These are phyloP conservation scores for Chlamydomonas eustigma DNA, from an alignment of 139 green algal species.

Conservation along the genomic window DNA sequence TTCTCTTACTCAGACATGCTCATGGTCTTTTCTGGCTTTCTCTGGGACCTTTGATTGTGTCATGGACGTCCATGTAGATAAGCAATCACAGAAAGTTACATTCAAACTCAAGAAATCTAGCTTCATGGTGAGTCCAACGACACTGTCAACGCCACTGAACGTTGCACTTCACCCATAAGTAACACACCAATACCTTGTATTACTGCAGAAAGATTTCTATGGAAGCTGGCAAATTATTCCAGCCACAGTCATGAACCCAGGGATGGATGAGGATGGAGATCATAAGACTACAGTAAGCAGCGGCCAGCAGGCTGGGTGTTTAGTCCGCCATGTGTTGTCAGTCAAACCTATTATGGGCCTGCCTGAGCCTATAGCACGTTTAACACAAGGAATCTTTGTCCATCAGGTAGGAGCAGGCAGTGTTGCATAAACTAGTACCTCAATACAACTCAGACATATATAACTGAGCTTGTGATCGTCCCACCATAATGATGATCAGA, in stretches of 20 bases:
- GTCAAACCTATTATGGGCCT: conserved; percentile 47
- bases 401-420: background rate
- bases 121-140: conserved; percentile 40
- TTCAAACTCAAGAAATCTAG: conserved; percentile 47
- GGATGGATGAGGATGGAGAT: conserved; percentile 1
- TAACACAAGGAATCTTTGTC: background rate
- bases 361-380: conserved; percentile 15
- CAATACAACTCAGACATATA: too few species aligned
- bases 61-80: conserved; percentile 38
- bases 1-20: conserved; percentile 31
- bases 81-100: conserved; percentile 11
- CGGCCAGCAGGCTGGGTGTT: too few species aligned
- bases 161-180: too few species aligned
- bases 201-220: conserved; percentile 35
- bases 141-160: too few species aligned
- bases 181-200: background rate
- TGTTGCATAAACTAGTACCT: too few species aligned
- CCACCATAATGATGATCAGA: too few species aligned
- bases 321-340: conserved; percentile 49
- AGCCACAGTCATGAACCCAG: background rate
- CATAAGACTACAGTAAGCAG: too few species aligned
- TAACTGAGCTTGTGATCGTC: too few species aligned
- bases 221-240: conserved; percentile 1
- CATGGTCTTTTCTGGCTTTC: conserved; percentile 55
- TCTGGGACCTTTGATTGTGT: conserved; percentile 46